Conservation (phyloP, 352 stramenopile genomes). For the Thraustotheca clavata region DNA sequence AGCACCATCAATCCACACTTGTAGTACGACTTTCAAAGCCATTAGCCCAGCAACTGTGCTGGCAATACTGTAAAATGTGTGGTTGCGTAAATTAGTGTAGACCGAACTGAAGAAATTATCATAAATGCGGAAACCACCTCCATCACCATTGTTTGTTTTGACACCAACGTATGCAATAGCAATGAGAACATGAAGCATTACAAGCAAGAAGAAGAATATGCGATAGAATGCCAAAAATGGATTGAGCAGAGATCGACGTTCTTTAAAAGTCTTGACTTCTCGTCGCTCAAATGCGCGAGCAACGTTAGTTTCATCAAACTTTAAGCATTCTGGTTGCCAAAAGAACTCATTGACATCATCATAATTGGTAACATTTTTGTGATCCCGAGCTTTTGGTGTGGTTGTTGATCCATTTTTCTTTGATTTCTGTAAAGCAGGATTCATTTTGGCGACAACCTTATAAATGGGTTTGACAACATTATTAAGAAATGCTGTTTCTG, state of each 20-base stretch:
- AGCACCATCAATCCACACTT: slow-evolving; percentile 75
- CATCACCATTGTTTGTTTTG: slow-evolving; percentile 36
- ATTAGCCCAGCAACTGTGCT: slow-evolving; percentile 45
- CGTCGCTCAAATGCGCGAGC: slow-evolving; percentile 52
- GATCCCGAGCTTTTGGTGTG: slow-evolving; percentile 28
- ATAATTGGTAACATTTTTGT: slow-evolving; percentile 86
- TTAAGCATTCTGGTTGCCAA: slow-evolving; percentile 60
- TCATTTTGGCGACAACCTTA: slow-evolving; percentile 70
- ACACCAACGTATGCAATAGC: slow-evolving; percentile 78
- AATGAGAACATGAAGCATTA: slow-evolving; percentile 62
- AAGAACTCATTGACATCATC: slow-evolving; percentile 89
- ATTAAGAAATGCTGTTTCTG: slow-evolving; percentile 63
- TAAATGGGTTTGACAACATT: slow-evolving; percentile 72
- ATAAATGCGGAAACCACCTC: slow-evolving; percentile 47
- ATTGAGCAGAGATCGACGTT: slow-evolving; percentile 82
- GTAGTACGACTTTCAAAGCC: slow-evolving; percentile 63
- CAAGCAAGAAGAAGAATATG: slow-evolving; percentile 74
- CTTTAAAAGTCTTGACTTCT: slow-evolving; percentile 82
- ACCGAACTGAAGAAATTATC: slow-evolving; percentile 42
- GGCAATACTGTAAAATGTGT: slow-evolving; percentile 66
- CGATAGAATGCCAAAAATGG: slow-evolving; percentile 74
- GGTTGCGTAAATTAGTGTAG: slow-evolving; percentile 50
- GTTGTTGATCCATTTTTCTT: not conserved
- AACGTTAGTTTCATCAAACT: slow-evolving; percentile 78
- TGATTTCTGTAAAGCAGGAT: slow-evolving; percentile 26